A percentile compares a stretch with the other conserved stretches of the same genome.
Conservation (phyloP, 1,139 yeast species). For the Protomyces arabidopsidicola region DNA sequence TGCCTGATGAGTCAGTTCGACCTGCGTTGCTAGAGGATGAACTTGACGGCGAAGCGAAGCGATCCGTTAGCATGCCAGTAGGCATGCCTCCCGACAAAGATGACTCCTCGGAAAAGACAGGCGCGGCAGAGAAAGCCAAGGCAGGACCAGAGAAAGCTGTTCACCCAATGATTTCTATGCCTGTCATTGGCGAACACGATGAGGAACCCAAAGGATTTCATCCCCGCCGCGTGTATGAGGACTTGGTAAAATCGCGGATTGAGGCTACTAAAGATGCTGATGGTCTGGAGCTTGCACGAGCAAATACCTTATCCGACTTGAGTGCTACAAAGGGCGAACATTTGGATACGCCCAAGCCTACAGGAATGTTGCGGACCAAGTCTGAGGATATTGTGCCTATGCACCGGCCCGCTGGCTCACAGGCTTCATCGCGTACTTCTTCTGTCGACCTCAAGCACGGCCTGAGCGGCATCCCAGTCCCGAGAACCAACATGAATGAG, state of each 20-base stretch:
- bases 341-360: constrained; percentile 3
- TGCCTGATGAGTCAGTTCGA: not conserved
- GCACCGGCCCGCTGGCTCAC: not conserved
- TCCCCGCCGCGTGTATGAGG: constrained; percentile 19
- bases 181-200: constrained; percentile 2
- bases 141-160: not conserved
- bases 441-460: constrained; percentile 4
- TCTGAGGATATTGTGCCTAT: constrained; percentile 3
- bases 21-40: not conserved
- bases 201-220: constrained; percentile 25
- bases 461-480: constrained; percentile 3
- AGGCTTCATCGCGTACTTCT: not conserved
- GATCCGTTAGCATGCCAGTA: constrained; percentile 18
- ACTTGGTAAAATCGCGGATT: not conserved
- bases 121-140: not conserved
- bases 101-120: not conserved
- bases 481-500: not conserved
- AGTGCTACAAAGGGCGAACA: not conserved
- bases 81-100: not conserved
- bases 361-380: not conserved
- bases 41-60: not conserved
- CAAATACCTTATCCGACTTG: not conserved
- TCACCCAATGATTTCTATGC: constrained; percentile 1
- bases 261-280: not conserved
- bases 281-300: not conserved